These are phyloP conservation scores for Nymphaea thermarum DNA, from an alignment of 164 flowering plant species.

Conservation along the genomic window DNA sequence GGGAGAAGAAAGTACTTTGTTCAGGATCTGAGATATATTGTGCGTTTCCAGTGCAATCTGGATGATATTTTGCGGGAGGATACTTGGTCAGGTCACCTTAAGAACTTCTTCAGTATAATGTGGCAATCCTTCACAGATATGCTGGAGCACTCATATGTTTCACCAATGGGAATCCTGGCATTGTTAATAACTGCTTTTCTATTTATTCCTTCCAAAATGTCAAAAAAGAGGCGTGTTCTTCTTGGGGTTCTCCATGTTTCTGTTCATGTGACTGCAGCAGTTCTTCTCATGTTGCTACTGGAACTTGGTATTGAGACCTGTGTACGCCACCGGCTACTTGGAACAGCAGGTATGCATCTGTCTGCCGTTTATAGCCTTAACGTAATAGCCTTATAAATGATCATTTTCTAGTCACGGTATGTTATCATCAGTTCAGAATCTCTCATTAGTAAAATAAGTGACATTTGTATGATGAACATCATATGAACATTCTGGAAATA, in stretches of 20 bases:
- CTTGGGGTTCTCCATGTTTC: conserved; percentile 85
- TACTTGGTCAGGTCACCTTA: conserved; percentile 68
- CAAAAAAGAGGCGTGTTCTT: conserved; percentile 55
- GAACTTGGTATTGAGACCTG: conserved; percentile 93
- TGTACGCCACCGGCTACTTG: conserved; percentile 70
- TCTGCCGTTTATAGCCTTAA: not conserved
- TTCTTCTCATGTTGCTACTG: conserved; percentile 80
- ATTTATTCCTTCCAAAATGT: conserved; percentile 83
- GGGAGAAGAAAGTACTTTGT: not conserved
- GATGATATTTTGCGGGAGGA: conserved; percentile 68
- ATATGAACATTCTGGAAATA: too few species aligned
- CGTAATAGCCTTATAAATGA: too few species aligned
- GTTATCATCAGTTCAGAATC: too few species aligned
- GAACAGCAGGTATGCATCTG: conserved; percentile 59
- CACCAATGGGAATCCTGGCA: conserved; percentile 46
- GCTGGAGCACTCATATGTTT: conserved; percentile 62
- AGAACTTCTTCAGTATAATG: conserved; percentile 68
- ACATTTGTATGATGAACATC: too few species aligned
- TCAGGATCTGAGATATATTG: not conserved
- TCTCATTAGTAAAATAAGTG: too few species aligned
- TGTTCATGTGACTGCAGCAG: conserved; percentile 80
- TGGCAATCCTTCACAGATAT: conserved; percentile 59
- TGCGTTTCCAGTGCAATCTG: conserved; percentile 60
- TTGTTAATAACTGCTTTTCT: conserved; percentile 45
- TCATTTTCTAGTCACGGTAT: too few species aligned